Base-by-base conservation (phyloP, 371 early-diverging fungal species). In the Lichtheimia ramosa region DNA sequence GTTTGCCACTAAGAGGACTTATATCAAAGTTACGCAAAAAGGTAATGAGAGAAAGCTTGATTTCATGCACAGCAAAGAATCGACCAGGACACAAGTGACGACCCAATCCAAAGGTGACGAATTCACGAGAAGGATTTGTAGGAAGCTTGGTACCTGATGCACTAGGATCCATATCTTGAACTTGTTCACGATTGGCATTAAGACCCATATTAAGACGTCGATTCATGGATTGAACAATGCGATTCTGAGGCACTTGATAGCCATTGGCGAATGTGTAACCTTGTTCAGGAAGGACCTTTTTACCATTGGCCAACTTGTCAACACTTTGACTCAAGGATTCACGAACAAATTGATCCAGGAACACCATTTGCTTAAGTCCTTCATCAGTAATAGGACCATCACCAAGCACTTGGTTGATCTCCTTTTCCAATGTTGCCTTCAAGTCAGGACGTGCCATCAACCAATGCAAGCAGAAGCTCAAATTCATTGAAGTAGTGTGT, bases 61-160 rank as follows among this genome's bases (percentile, higher is more conserved):
- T 71, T 57, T 83, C 82, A 21, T 74, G 75, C 5, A 74, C 62
- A 34, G 83, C 83, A 59, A 83, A 74, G 69, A 75, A 82, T 21
- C 82, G 74, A 40, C 82, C 82, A 21, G 73, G 73, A 42, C 75
- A 73, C 10, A 76, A 53, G 46, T 73, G 73, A 18, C 65, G 67
- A 2, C 76, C 76, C 21, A 71, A 28, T 43, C 76, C 76, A 51
- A 76, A 76, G 1, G 66, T 59, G 18, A 66, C 62, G 34, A 66
- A 70, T 25, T 76, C 76, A 16, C 63, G 60, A 42, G 53, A 27
- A 5, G 73, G 65, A 5, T 60, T 48, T 18, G 73, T 63, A 13
- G 67, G 14, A 23, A 51, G 20, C 49, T 62, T 61, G 46, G 58
- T 61, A 8, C 46, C 40, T 2, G 70, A 66, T 24, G 43, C 56